Evolutionary conservation across 768 basidiomycete species (phyloP).

Genomic region (Auricularia cornea): DNA sequence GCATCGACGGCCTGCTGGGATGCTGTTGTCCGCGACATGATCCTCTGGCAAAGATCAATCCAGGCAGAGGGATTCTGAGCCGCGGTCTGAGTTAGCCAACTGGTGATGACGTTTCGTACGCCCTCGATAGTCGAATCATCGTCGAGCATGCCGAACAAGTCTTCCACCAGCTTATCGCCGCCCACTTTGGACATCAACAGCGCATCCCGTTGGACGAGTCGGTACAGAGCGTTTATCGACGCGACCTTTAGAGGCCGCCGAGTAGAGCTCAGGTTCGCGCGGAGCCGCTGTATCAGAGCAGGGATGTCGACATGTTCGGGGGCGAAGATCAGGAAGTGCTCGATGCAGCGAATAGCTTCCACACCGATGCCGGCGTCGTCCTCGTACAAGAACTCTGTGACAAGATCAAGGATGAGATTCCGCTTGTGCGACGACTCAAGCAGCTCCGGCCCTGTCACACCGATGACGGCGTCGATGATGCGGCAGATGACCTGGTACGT

Average conservation of each 20-base stretch:
- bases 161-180: conserved; percentile 88
- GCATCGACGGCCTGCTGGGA: conserved; percentile 67
- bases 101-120: conserved; percentile 83
- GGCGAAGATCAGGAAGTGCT: conserved; percentile 95
- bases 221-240: conserved; percentile 92
- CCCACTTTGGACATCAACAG: conserved; percentile 85
- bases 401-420: conserved; percentile 74
- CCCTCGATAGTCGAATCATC: conserved; percentile 92
- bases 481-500: conserved; percentile 88
- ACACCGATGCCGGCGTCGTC: conserved; percentile 83
- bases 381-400: conserved; percentile 77
- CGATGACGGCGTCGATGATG: conserved; percentile 88
- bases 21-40: conserved; percentile 90
- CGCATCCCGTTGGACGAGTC: conserved; percentile 93
- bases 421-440: conserved; percentile 77
- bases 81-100: conserved; percentile 94
- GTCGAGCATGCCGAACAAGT: conserved; percentile 90
- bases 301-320: conserved; percentile 78
- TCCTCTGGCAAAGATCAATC: conserved; percentile 95
- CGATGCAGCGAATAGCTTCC: conserved; percentile 92
- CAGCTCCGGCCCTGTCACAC: conserved; percentile 90
- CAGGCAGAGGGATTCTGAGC: conserved; percentile 90
- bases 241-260: conserved; percentile 84
- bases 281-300: conserved; percentile 68
- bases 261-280: conserved; percentile 69